Base-by-base conservation (phyloP, 345 rosid genomes). In the Syzygium grande region DNA sequence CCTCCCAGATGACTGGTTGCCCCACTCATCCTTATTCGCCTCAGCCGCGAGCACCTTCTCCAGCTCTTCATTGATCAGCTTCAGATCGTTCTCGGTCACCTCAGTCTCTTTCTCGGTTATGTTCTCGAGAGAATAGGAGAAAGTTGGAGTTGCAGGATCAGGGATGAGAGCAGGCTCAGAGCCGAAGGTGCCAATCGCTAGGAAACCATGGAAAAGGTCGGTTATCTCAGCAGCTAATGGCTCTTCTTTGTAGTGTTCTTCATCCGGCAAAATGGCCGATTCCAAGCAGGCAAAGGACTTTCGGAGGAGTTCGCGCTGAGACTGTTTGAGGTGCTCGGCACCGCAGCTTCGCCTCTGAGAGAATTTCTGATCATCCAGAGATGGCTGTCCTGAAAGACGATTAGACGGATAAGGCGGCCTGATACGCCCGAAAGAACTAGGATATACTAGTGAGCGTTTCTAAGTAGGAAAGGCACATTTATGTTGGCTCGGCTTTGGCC, bases 181-280 rank as follows among this genome's bases (percentile, higher is more conserved):
- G 17, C 86, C 86, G 27, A 96, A 92, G 85, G 97, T 95, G 1
- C 98, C 97, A 16, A 95, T 96, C 17, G 98, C 95, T 68, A 96
- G 95, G 90, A 96, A 96, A n/a, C 98, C 98, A 41, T 96, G 96
- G 91, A 96, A 96, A 51, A 95, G 90, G 87, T 93, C 95, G 53
- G 94, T 90, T 61, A 93, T 90, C 80, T 92, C 94, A 59, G 92
- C 89, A 49, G 94, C 86, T 21, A 92, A 87, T 86, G 92, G 94
- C 51, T 92, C 96, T 46, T 91, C 94, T 16, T 92, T 78, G 55
- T 52, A 94, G 41, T 90, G 92, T 79, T 93, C 95, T 73, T 91
- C 89, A 17, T 73, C 83, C 15, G 38, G 49, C 83, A 7, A 73
- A 73, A 73, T 73, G 83, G 91, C 92, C 53, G 94, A 90, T 87